Evolutionary conservation across 257 asterid species (phyloP).

Genomic region (Leptodermis oblonga): DNA sequence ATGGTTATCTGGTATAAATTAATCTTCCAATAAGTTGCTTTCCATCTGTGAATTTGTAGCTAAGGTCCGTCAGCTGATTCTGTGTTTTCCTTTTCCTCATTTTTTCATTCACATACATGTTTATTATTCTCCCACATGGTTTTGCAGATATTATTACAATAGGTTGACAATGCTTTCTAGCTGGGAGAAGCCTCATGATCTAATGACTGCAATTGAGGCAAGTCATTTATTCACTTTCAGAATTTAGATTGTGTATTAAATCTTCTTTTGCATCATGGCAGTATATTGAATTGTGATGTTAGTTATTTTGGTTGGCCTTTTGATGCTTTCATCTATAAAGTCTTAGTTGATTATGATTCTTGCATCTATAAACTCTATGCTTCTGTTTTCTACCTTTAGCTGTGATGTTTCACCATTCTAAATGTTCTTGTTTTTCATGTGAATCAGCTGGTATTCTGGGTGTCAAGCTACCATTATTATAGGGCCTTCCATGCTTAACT

Average conservation of each 20-base stretch:
- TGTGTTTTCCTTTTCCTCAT: neutral
- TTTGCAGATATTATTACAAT: conserved; percentile 74
- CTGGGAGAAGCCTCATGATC: conserved; percentile 89
- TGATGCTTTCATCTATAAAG: neutral
- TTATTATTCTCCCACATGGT: conserved; percentile 13
- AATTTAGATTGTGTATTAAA: neutral
- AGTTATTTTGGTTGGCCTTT: neutral
- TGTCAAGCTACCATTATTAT: neutral
- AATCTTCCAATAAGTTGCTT: neutral
- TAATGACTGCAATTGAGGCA: conserved; percentile 81
- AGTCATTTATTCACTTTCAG: conserved; percentile 19
- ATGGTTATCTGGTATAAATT: neutral
- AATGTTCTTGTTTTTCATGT: neutral
- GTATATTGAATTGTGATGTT: neutral
- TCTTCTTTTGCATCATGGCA: neutral
- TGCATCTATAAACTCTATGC: neutral
- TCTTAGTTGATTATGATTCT: neutral
- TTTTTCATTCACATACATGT: conserved; percentile 5
- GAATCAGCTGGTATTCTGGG: neutral
- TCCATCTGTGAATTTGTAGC: neutral
- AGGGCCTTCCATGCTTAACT: neutral
- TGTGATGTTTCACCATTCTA: neutral
- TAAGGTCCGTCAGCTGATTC: neutral
- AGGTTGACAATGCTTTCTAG: conserved; percentile 58
- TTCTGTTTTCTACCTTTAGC: neutral